Evolutionary conservation across 179 eudicot species (phyloP).

Genomic region (Spinacia oleracea): DNA sequence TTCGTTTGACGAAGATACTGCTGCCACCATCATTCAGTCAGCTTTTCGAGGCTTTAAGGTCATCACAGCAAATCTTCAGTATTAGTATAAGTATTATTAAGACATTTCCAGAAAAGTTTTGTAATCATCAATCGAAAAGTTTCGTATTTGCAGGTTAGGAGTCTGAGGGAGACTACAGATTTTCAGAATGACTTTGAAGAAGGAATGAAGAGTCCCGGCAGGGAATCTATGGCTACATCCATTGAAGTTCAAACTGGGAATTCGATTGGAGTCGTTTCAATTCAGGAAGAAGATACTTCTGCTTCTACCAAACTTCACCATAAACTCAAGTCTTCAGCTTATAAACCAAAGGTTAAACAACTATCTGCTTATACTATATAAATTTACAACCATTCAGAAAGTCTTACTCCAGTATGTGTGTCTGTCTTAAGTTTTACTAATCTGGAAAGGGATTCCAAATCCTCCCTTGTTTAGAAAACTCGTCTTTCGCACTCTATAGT

Average conservation of each 20-base stretch:
- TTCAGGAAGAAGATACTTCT: constrained; percentile 37
- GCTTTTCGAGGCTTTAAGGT: constrained; percentile 71
- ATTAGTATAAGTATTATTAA: not conserved
- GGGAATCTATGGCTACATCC: constrained; percentile 66
- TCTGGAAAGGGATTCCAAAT: not conserved
- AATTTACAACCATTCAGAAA: not conserved
- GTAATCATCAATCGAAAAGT: not conserved
- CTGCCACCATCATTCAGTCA: constrained; percentile 63
- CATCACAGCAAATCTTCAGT: not conserved
- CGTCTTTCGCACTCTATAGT: too few relatives aligned
- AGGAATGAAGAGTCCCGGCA: constrained; percentile 42
- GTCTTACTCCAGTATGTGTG: not conserved
- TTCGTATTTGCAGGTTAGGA: constrained; percentile 45
- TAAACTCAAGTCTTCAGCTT: constrained; percentile 33
- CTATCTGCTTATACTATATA: not conserved
- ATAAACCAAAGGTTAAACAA: constrained; percentile 54
- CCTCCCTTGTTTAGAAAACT: not conserved
- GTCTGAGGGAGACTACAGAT: constrained; percentile 19
- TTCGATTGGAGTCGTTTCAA: constrained; percentile 40
- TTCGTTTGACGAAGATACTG: constrained; percentile 46
- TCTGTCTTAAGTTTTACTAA: not conserved
- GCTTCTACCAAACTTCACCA: constrained; percentile 33
- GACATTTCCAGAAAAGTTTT: not conserved
- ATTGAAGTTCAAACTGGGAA: constrained; percentile 72
- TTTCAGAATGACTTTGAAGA: constrained; percentile 22